Percentiles rank a stretch among this genome's conserved stretches.
Evolutionary conservation across 2,329 filamentous ascomycete genomes (phyloP).

Genomic region (Epichloe festucae): DNA sequence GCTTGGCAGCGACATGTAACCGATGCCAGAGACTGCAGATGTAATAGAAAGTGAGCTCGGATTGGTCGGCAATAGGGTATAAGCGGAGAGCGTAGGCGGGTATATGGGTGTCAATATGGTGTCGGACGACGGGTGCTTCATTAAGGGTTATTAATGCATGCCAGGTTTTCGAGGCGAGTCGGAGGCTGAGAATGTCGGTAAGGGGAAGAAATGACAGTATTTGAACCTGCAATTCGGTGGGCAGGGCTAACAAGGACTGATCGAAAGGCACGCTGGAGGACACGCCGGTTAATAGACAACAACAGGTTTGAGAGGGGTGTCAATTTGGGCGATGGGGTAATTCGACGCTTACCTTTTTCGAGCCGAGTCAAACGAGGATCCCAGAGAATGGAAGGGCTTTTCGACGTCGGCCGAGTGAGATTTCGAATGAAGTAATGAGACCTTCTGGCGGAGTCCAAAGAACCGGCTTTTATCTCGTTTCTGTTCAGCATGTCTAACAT

Average conservation of each 20-base stretch:
- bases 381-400: conserved; percentile 3
- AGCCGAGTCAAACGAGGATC: conserved; percentile 14
- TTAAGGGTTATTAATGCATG: conserved; percentile 47
- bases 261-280: conserved; percentile 33
- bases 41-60: conserved; percentile 43
- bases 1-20: conserved; percentile 49
- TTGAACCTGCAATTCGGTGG: conserved; percentile 50
- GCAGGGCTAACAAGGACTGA: conserved; percentile 43
- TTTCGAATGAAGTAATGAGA: conserved; percentile 23
- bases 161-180: conserved; percentile 44
- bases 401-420: conserved; percentile 12
- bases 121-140: conserved; percentile 47
- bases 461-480: conserved; percentile 32
- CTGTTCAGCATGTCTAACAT: conserved; percentile 17
- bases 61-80: conserved; percentile 38
- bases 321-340: not conserved
- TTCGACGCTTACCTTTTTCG: conserved; percentile 19
- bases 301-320: too few species aligned
- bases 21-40: conserved; percentile 54
- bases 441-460: conserved; percentile 27
- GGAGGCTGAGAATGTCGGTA: conserved; percentile 45
- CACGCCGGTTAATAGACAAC: conserved; percentile 9
- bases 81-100: conserved; percentile 47
- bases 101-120: conserved; percentile 46
- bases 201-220: conserved; percentile 48